A percentile compares a stretch with the other conserved stretches of the same genome.
phyloP scores from a whole-genome alignment of 2,329 filamentous ascomycete genomes.

The Aureobasidium sp. region DNA sequence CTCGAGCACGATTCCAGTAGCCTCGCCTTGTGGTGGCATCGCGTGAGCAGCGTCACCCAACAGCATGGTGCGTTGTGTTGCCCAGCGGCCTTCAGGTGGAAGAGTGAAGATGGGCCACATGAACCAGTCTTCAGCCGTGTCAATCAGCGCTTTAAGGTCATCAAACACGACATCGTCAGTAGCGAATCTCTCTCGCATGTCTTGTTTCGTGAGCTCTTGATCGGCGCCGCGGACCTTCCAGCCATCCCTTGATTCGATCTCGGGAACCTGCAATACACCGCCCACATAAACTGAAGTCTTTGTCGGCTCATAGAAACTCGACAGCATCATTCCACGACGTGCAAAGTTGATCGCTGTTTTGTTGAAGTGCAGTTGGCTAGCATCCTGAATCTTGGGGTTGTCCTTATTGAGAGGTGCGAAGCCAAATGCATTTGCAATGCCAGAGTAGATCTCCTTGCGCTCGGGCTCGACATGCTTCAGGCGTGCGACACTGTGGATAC shows the following conservation, averaged over 20 bases:
- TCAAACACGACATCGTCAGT: constrained; percentile 32
- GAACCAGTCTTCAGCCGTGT: constrained; percentile 35
- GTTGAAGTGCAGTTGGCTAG: constrained; percentile 29
- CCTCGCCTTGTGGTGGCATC: constrained; percentile 46
- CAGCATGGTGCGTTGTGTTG: constrained; percentile 36
- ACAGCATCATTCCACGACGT: constrained; percentile 37
- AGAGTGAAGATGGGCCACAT: constrained; percentile 41
- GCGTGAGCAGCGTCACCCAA: constrained; percentile 41
- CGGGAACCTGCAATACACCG: constrained; percentile 37
- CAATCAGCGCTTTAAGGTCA: constrained; percentile 32
- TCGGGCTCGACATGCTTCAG: constrained; percentile 38
- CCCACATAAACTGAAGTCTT: constrained; percentile 36
- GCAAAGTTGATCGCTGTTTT: constrained; percentile 40
- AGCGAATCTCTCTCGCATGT: constrained; percentile 34
- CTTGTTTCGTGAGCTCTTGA: constrained; percentile 34
- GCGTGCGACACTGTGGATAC: constrained; percentile 34
- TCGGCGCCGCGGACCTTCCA: constrained; percentile 39
- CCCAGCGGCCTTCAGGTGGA: constrained; percentile 36
- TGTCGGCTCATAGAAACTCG: constrained; percentile 31
- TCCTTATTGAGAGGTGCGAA: constrained; percentile 31
- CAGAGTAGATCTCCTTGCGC: constrained; percentile 35
- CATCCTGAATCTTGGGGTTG: background rate
- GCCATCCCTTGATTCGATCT: constrained; percentile 35
- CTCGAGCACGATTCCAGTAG: constrained; percentile 45
- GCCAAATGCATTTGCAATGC: constrained; percentile 40